A percentile compares a stretch with the other conserved stretches of the same genome.
phyloP scores from a whole-genome alignment of 108 stramenopile species.

The Conticribra guillardii region DNA sequence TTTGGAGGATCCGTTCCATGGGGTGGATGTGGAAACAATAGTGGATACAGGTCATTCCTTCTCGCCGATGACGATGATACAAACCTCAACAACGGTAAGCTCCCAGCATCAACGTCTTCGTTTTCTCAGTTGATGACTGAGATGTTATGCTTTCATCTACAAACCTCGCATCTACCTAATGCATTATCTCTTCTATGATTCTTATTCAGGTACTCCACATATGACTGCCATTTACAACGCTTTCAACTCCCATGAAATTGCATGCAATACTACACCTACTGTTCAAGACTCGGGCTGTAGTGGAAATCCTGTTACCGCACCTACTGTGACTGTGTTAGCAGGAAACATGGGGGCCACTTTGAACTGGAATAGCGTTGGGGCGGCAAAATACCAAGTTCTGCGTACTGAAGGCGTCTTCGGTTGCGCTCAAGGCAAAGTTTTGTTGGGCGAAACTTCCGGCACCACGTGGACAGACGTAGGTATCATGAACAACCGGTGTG shows the following conservation, averaged over 20 bases:
- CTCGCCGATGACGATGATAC: slow-evolving; percentile 17
- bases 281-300: slow-evolving; percentile 18
- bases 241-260: slow-evolving; percentile 13
- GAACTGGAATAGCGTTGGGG: slow-evolving; percentile 23
- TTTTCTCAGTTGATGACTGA: too few relatives aligned
- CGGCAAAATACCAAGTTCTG: slow-evolving; percentile 22
- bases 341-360: slow-evolving; percentile 16
- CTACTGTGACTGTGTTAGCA: slow-evolving; percentile 7
- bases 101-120: too few relatives aligned
- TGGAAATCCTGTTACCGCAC: not conserved
- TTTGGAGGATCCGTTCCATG: slow-evolving; percentile 10
- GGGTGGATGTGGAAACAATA: slow-evolving; percentile 14
- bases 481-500: slow-evolving; percentile 31
- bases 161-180: too few relatives aligned
- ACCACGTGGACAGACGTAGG: slow-evolving; percentile 16
- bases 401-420: slow-evolving; percentile 27
- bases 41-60: slow-evolving; percentile 12
- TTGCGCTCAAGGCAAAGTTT: slow-evolving; percentile 28
- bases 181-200: too few relatives aligned
- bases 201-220: slow-evolving; percentile 25
- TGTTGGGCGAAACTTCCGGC: not conserved
- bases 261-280: not conserved
- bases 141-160: too few relatives aligned
- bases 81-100: slow-evolving; percentile 13
- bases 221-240: slow-evolving; percentile 12